These are phyloP conservation scores for Aspergillus mulundensis DNA, from an alignment of 495 filamentous ascomycete genomes.

Conservation along the genomic window DNA sequence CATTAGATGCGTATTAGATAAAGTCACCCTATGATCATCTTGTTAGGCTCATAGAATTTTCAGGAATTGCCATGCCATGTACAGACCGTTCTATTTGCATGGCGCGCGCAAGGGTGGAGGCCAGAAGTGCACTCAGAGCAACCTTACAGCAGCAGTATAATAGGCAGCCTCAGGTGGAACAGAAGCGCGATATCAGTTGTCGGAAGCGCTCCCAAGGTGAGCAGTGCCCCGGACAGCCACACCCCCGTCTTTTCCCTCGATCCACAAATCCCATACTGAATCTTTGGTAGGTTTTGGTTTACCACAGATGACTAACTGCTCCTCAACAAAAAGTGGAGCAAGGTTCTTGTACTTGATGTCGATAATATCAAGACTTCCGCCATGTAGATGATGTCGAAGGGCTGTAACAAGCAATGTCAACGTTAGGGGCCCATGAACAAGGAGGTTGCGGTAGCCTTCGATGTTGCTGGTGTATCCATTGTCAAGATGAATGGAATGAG, in stretches of 20 bases:
- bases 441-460: conserved; percentile 69
- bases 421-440: conserved; percentile 86
- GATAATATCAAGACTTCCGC: conserved; percentile 30
- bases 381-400: conserved; percentile 48
- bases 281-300: conserved; percentile 28
- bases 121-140: too few species aligned
- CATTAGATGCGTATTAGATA: too few species aligned
- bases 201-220: neutral
- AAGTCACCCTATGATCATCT: too few species aligned
- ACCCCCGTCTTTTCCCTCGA: conserved; percentile 55
- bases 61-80: too few species aligned
- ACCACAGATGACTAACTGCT: conserved; percentile 58
- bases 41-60: too few species aligned
- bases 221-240: conserved; percentile 58
- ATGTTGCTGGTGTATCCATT: conserved; percentile 58
- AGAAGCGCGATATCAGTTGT: neutral
- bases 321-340: conserved; percentile 72
- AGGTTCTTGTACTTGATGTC: conserved; percentile 75
- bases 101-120: too few species aligned
- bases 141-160: neutral
- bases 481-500: conserved; percentile 83
- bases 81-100: too few species aligned
- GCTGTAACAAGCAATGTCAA: conserved; percentile 67
- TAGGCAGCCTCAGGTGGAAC: too few species aligned
- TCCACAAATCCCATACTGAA: conserved; percentile 59